Base-by-base conservation (phyloP, 2,329 filamentous ascomycete genomes). In the Arthroderma uncinatum region DNA sequence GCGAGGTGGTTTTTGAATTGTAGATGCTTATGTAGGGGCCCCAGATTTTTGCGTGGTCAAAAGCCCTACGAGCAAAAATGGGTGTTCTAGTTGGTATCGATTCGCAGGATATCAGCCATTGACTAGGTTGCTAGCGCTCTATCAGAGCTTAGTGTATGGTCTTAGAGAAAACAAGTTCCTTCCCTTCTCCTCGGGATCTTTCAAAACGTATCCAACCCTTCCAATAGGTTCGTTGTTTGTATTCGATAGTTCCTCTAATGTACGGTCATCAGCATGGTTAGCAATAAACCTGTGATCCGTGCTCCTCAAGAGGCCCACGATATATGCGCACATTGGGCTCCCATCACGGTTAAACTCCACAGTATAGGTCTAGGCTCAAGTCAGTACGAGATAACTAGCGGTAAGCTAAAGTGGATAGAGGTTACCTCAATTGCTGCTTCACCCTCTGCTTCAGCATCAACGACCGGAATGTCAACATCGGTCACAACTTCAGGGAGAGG, bases 301-400 rank as follows among this genome's bases (percentile, higher is more conserved):
- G 0, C 62, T 64, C 54, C 68, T 74, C 57, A 84, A 61, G 33
- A 78, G 71, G 0, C 81, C 81, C 0, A 84, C 71, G 1, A 84
- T 68, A 64, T 77, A 74, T 0, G 76, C 81, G 30, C 66, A 65
- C 12, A 68, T 56, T 0, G 81, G 79, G 0, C 64, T 70, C 2
- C 78, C 79, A 56, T 78, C 72, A 2, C 81, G 74, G 25, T 71
- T 68, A 63, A 78, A 84, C 54, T 82, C 77, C 1, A 83, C 78
- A 0, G 81, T 84, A 57, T 83, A 84, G 8, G 81, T 83, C 78
- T 82, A 60, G 30, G 40, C 62, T 47, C 63, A 60, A 42, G 16
- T 48, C n/a, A 47, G 33, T n/a, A 25, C 8, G 21, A 9, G 7
- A 30, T 2, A 25, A 16, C n/a, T 42, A 2, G 7, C 19, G 8